These are phyloP conservation scores for Coniferiporia sulphurascens DNA, from an alignment of 1,284 basidiomycete genomes.

Conservation along the genomic window DNA sequence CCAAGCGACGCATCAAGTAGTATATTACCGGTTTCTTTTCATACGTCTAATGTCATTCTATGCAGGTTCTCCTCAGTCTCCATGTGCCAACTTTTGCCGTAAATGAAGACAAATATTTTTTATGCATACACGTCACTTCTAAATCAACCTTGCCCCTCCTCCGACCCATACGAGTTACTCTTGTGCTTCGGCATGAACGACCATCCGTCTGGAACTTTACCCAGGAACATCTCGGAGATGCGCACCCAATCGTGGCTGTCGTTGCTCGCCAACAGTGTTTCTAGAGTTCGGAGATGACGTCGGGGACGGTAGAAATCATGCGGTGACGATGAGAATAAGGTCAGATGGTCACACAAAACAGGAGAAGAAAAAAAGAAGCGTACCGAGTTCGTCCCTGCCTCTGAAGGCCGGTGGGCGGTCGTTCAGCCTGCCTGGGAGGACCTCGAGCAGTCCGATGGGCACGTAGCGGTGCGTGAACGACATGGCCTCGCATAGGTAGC, in stretches of 20 bases:
- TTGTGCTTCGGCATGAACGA: conserved; percentile 74
- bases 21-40: too few relatives aligned
- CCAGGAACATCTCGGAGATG: conserved; percentile 92
- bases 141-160: conserved; percentile 43
- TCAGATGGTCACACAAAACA: too few relatives aligned
- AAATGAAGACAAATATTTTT: not conserved
- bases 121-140: not conserved
- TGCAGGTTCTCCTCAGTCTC: not conserved
- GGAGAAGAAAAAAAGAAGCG: conserved; percentile 22
- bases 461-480: conserved; percentile 95
- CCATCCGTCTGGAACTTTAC: conserved; percentile 62
- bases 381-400: conserved; percentile 84
- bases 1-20: too few relatives aligned
- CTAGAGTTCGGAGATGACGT: conserved; percentile 31
- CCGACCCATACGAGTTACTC: conserved; percentile 55
- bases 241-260: conserved; percentile 92
- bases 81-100: not conserved
- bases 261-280: conserved; percentile 80
- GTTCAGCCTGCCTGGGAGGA: conserved; percentile 78
- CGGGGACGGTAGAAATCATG: not conserved
- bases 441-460: conserved; percentile 90
- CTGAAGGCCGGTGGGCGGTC: conserved; percentile 84
- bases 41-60: too few relatives aligned
- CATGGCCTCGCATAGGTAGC: conserved; percentile 93
- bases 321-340: not conserved